Conservation (phyloP, 2,329 filamentous ascomycete genomes). For the Apiospora malaysiana region DNA sequence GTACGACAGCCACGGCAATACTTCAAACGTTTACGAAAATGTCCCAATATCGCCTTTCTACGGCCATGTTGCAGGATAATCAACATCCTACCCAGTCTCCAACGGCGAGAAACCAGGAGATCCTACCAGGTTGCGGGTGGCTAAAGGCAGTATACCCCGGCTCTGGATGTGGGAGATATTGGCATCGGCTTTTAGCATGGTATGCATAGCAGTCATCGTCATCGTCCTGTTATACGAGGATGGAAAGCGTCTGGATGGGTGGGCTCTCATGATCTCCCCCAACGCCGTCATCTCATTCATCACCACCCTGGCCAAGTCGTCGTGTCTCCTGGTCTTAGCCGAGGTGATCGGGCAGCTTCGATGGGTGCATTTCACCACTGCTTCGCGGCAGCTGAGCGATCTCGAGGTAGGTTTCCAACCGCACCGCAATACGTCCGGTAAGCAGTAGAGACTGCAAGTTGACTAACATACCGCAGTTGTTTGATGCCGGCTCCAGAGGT, state of each 20-base stretch:
- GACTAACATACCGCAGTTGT: constrained; percentile 14
- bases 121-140: background rate
- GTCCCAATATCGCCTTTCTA: background rate
- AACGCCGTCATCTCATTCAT: constrained; percentile 28
- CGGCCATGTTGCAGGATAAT: background rate
- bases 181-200: constrained; percentile 10
- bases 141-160: background rate
- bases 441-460: background rate
- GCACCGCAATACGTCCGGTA: background rate
- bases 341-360: constrained; percentile 27
- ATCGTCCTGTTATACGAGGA: constrained; percentile 24
- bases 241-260: constrained; percentile 25
- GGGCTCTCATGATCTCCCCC: constrained; percentile 25
- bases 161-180: constrained; percentile 23
- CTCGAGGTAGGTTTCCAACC: constrained; percentile 7
- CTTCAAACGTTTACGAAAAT: background rate
- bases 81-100: background rate
- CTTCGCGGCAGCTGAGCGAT: constrained; percentile 20
- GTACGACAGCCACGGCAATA: background rate
- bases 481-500: constrained; percentile 24
- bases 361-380: constrained; percentile 25
- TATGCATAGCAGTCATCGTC: constrained; percentile 24
- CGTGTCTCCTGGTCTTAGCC: constrained; percentile 24
- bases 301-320: constrained; percentile 26
- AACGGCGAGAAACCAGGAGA: background rate